Evolutionary conservation across 441 rosid species (phyloP).

Genomic region (Dalechampia spathulata): DNA sequence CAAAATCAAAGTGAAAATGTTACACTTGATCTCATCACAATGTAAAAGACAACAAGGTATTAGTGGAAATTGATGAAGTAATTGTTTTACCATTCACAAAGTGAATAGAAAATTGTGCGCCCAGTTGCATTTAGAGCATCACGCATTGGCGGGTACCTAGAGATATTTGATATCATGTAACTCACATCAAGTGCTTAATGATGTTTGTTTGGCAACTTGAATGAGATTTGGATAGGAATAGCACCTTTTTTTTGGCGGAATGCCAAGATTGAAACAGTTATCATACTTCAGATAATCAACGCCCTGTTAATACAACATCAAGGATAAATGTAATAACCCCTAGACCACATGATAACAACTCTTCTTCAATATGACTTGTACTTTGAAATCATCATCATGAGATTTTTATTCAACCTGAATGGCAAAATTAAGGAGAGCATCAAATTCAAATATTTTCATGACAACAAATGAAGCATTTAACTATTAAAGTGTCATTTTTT

Average conservation of each 20-base stretch:
- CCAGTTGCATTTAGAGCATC: slow-evolving; percentile 77
- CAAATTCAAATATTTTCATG: background rate
- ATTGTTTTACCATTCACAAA: slow-evolving; percentile 79
- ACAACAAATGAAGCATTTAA: background rate
- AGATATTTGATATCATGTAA: slow-evolving; percentile 19
- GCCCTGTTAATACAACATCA: slow-evolving; percentile 38
- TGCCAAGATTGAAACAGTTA: slow-evolving; percentile 89
- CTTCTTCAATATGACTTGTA: background rate
- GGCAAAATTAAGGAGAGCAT: background rate
- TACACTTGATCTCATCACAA: slow-evolving; percentile 1
- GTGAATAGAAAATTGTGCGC: slow-evolving; percentile 63
- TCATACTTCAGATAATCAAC: slow-evolving; percentile 96
- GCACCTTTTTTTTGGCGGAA: slow-evolving; percentile 66
- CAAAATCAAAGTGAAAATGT: slow-evolving; percentile 16
- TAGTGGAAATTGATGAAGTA: slow-evolving; percentile 8
- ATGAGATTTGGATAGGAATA: slow-evolving; percentile 16
- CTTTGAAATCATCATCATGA: background rate
- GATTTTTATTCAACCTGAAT: background rate
- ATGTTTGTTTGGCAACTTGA: slow-evolving; percentile 7
- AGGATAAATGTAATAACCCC: slow-evolving; percentile 1
- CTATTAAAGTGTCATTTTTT: background rate
- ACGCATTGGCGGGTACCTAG: slow-evolving; percentile 93
- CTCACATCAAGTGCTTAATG: slow-evolving; percentile 6
- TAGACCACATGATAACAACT: background rate
- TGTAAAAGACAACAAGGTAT: background rate